Evolutionary conservation across 306 rosid species (phyloP).

Genomic region (Pueraria montana): DNA sequence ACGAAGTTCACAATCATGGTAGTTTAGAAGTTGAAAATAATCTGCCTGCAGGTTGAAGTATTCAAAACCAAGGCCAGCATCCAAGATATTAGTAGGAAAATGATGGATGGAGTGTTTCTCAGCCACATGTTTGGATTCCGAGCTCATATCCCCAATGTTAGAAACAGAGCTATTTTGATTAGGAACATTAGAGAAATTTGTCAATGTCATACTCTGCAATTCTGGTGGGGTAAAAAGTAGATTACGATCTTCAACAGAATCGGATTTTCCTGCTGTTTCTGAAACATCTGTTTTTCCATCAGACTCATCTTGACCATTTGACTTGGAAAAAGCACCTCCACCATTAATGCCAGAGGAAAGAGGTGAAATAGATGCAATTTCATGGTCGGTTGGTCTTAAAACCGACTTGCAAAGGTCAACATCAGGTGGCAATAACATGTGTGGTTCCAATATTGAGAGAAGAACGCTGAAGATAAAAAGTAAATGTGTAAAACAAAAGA

Average conservation of each 20-base stretch:
- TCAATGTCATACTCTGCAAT: slow-evolving; percentile 64
- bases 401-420: slow-evolving; percentile 75
- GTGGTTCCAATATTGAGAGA: slow-evolving; percentile 91
- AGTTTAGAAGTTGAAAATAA: slow-evolving; percentile 82
- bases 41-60: slow-evolving; percentile 81
- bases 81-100: slow-evolving; percentile 59
- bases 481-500: slow-evolving; percentile 35
- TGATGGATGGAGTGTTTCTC: slow-evolving; percentile 53
- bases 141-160: slow-evolving; percentile 53
- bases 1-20: slow-evolving; percentile 75
- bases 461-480: slow-evolving; percentile 72
- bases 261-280: slow-evolving; percentile 66
- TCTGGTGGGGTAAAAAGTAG: slow-evolving; percentile 80
- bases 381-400: slow-evolving; percentile 62
- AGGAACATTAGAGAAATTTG: slow-evolving; percentile 58
- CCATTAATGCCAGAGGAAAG: slow-evolving; percentile 57
- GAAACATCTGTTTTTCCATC: slow-evolving; percentile 70
- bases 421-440: slow-evolving; percentile 88
- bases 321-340: slow-evolving; percentile 63
- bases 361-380: slow-evolving; percentile 56
- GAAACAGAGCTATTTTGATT: slow-evolving; percentile 60
- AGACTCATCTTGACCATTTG: slow-evolving; percentile 68
- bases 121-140: slow-evolving; percentile 62
- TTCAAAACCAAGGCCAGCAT: slow-evolving; percentile 69
- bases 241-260: slow-evolving; percentile 69